phyloP scores from a whole-genome alignment of 768 basidiomycete species.

The Tephrocybe sp. region DNA sequence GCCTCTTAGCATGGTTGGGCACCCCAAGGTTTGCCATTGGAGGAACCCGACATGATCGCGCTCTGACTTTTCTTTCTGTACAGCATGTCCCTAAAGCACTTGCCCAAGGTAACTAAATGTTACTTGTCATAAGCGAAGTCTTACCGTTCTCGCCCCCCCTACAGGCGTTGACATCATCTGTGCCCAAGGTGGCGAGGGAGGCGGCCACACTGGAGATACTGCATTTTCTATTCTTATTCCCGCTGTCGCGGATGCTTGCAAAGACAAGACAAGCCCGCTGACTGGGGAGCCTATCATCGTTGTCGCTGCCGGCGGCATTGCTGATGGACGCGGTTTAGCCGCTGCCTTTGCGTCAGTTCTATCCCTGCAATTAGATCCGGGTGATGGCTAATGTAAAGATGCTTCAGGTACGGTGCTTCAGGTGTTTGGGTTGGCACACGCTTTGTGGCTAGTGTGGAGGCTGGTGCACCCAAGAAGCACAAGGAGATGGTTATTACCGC shows the following conservation, averaged over 20 bases:
- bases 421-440: constrained; percentile 90
- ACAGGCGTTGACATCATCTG: constrained; percentile 88
- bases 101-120: constrained; percentile 51
- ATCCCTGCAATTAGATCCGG: neutral
- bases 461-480: constrained; percentile 73
- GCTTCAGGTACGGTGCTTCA: constrained; percentile 69
- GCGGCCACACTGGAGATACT: constrained; percentile 85
- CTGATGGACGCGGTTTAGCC: constrained; percentile 81
- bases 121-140: neutral
- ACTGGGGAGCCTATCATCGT: constrained; percentile 77
- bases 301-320: constrained; percentile 83
- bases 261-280: constrained; percentile 65
- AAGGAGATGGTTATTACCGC: constrained; percentile 68
- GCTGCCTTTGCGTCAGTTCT: constrained; percentile 61
- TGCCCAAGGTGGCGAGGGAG: constrained; percentile 86
- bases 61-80: neutral
- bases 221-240: constrained; percentile 83
- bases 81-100: constrained; percentile 77
- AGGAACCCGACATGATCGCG: neutral
- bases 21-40: constrained; percentile 61
- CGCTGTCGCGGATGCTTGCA: constrained; percentile 78
- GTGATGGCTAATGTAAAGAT: neutral
- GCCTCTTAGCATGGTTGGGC: constrained; percentile 70
- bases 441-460: constrained; percentile 81
- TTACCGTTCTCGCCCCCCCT: neutral